Evolutionary conservation across 2,329 filamentous ascomycete species (phyloP), one percentile per base, ranked within the genome.

Genomic region (Fusarium sp.): DNA sequence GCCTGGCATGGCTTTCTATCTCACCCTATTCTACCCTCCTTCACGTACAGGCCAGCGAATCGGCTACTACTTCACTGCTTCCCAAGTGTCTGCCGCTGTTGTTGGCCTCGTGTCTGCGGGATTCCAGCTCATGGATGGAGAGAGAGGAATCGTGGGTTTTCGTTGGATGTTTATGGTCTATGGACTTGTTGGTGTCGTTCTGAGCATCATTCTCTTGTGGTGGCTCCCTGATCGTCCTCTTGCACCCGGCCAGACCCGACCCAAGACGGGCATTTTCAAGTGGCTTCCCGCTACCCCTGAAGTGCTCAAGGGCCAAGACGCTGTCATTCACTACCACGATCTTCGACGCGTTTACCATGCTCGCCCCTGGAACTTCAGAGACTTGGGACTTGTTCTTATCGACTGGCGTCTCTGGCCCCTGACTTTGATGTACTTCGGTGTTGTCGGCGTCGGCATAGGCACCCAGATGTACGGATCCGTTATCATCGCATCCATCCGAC

Each of bases 111-210:
- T 97, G 8, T 97, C 93, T 13, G 94, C 94, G 0, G 94, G 94
- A 0, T 97, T 97, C 78, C 94, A 97, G 80, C 85, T 95, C 77
- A 97, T 97, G 92, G 94, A 97, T 76, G 93, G 93, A 1, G 77
- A 87, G 0, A 86, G 88, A 6, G 93, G 93, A 0, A 85, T 97
- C 0, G 92, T 93, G 6, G 94, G 94, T 7, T 95, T 94, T 78
- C 91, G 92, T 71, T 96, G 93, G 93, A 97, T 97, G 94, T 97
- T 97, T 78, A 86, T 97, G 49, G 81, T 97, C 23, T 97, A 95
- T 76, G 94, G 94, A 4, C 83, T 97, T 13, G 86, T 93, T 55
- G 92, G 90, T 5, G 85, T 95, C 35, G 80, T 92, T 4, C 86
- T 95, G 26, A 94, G 93, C 18, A 82, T 97, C 52, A 79, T 83